Conservation (phyloP, 768 basidiomycete species). For the Rhodotorula sphaerocarpa region DNA sequence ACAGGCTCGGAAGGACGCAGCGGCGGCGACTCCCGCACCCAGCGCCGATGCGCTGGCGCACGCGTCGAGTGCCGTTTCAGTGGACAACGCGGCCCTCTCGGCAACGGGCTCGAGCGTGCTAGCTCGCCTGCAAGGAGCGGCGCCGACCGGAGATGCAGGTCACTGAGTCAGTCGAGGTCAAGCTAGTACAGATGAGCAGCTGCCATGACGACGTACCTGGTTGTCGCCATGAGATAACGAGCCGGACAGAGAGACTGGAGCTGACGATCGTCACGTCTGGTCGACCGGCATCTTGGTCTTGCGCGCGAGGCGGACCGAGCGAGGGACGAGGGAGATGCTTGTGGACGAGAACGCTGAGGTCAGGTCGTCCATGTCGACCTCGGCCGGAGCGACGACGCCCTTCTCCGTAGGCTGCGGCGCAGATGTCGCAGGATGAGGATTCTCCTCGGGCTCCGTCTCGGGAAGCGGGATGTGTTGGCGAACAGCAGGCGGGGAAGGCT, state of each 20-base stretch:
- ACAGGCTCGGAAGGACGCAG: no score
- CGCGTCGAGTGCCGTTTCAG: no score
- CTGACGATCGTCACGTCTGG: not conserved
- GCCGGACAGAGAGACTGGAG: no score
- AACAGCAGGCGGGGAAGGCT: not conserved
- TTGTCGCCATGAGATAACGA: not conserved
- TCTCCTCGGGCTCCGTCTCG: not conserved
- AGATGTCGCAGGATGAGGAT: no score
- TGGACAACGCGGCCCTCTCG: not conserved
- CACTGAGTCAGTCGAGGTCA: no score
- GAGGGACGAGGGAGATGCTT: conserved; percentile 22
- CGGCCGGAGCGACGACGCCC: no score
- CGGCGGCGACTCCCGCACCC: no score
- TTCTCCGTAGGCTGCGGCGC: no score
- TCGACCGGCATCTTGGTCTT: conserved; percentile 15
- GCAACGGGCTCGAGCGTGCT: not conserved
- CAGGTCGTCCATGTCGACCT: conserved; percentile 19
- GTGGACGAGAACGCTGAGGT: not conserved
- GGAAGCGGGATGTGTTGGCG: not conserved
- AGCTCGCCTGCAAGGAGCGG: not conserved
- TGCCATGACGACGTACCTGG: not conserved
- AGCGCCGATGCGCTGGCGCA: no score
- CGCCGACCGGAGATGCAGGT: no score
- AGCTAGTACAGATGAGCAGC: no score
- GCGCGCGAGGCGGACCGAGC: conserved; percentile 1